A percentile compares a stretch with the other conserved stretches of the same genome.
Conservation (phyloP, 2,329 filamentous ascomycete species). For the Coniochaeta ligniaria region DNA sequence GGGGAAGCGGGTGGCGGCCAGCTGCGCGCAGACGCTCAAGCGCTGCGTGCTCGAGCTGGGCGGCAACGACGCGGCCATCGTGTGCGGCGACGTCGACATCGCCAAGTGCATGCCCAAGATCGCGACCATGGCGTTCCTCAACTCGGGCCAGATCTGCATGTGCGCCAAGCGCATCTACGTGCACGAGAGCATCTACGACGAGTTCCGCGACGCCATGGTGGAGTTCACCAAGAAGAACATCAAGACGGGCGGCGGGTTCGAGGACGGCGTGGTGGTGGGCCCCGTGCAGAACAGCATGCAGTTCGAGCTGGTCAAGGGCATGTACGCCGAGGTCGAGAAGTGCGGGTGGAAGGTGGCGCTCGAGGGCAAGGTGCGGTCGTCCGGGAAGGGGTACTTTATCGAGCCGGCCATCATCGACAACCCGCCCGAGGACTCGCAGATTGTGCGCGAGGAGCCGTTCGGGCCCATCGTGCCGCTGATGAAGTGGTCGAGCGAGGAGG, state of each 20-base stretch:
- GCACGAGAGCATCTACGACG: slow-evolving; percentile 42
- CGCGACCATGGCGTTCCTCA: slow-evolving; percentile 45
- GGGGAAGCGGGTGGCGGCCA: slow-evolving; percentile 26
- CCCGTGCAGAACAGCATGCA: slow-evolving; percentile 56
- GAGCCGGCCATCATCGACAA: slow-evolving; percentile 54
- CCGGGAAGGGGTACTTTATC: slow-evolving; percentile 46
- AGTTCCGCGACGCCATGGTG: slow-evolving; percentile 38
- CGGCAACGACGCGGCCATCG: slow-evolving; percentile 48
- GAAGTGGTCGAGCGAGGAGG: slow-evolving; percentile 35
- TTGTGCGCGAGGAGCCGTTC: slow-evolving; percentile 49
- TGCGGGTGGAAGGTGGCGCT: slow-evolving; percentile 37
- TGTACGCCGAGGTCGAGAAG: slow-evolving; percentile 40
- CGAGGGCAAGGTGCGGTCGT: slow-evolving; percentile 27
- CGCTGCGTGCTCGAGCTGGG: slow-evolving; percentile 45
- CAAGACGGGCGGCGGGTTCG: slow-evolving; percentile 35
- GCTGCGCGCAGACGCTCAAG: slow-evolving; percentile 42
- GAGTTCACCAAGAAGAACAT: slow-evolving; percentile 33
- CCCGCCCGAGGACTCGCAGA: slow-evolving; percentile 46
- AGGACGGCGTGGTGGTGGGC: slow-evolving; percentile 36
- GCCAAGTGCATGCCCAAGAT: slow-evolving; percentile 29
- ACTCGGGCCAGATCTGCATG: slow-evolving; percentile 50
- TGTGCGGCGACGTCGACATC: slow-evolving; percentile 44
- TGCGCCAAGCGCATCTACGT: slow-evolving; percentile 47
- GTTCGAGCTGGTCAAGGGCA: slow-evolving; percentile 39
- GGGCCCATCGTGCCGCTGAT: slow-evolving; percentile 37